Base-by-base conservation (phyloP, 345 rosid species). In the Populus nigra region DNA sequence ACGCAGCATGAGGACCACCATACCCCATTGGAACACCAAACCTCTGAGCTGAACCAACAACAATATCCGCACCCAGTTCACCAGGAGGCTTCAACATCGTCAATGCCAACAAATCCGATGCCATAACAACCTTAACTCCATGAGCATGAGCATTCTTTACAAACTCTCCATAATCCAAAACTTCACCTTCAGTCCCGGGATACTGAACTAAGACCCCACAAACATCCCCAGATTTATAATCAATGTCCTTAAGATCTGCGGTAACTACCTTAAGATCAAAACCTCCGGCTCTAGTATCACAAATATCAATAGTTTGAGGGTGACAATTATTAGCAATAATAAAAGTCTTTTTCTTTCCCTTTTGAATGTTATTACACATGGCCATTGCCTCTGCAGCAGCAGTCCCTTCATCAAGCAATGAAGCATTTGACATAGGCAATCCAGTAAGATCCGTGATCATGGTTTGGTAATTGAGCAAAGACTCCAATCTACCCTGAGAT, bases 341-440 rank as follows among this genome's bases (percentile, higher is more conserved):
- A 79, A 92, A 96, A 31, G 97, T 94, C 86, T 94, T 96, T 90
- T 91, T 96, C 89, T 93, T 96, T 70, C 95, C 93, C 86, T 92
- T 96, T 13, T 63, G 86, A 27, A 96, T 94, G 68, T 91, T 90
- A 84, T 96, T 96, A 83, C 99, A 96, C 99, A 92, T 93, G 1
- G 99, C 94, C 99, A 94, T 94, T 8, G 99, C 99, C 88, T 96
- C 99, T 1, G 99, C 99, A 12, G 98, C 98, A 0, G 98, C 98
- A 0, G 99, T 92, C 9, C 97, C 99, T 88, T 96, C 99, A 65
- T 96, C 99, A 1, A 92, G 93, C 83, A 96, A 78, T 0, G 99
- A 94, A 2, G 99, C 99, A 70, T 96, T 94, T 1, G 98, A 90
- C 97, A 96, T 92, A 16, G 99, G 97, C 73, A 96, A 84, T 4